Conservation (phyloP, 2,329 filamentous ascomycete species). For the Grosmannia clavigera region DNA sequence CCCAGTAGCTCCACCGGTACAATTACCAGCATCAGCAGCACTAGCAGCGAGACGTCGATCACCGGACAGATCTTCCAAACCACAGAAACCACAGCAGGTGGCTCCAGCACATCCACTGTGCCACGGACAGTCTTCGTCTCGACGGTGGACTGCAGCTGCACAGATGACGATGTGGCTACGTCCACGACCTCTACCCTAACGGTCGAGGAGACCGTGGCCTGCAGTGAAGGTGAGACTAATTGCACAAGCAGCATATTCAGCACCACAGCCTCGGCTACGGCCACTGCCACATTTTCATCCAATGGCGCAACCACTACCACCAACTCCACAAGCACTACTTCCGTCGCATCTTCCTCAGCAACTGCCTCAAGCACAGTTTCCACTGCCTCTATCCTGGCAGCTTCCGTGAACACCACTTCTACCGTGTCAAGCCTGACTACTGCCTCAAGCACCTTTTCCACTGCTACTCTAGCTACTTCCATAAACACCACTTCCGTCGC, state of each 20-base stretch:
- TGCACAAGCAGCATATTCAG: slow-evolving; percentile 1
- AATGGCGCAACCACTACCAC: not conserved
- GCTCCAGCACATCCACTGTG: not conserved
- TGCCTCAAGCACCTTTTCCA: not conserved
- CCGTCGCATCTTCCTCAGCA: too few species aligned
- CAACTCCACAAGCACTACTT: not conserved
- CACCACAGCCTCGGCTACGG: not conserved
- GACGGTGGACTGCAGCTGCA: slow-evolving; percentile 10
- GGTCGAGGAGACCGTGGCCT: slow-evolving; percentile 4
- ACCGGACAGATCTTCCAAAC: not conserved
- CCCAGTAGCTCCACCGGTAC: not conserved
- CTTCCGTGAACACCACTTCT: not conserved
- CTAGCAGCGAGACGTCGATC: too few species aligned
- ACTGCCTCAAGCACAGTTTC: not conserved
- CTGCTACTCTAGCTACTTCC: not conserved
- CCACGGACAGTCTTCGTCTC: slow-evolving; percentile 8
- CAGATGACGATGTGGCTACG: not conserved
- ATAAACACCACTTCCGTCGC: not conserved
- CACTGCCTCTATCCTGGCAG: not conserved
- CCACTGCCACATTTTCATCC: not conserved
- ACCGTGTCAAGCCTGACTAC: not conserved
- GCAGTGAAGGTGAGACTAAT: slow-evolving; percentile 11
- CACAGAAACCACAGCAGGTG: not conserved
- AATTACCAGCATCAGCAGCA: too few species aligned
- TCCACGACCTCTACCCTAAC: not conserved